These are phyloP conservation scores for Naganishia kalamii DNA, from an alignment of 768 basidiomycete genomes.

Conservation along the genomic window DNA sequence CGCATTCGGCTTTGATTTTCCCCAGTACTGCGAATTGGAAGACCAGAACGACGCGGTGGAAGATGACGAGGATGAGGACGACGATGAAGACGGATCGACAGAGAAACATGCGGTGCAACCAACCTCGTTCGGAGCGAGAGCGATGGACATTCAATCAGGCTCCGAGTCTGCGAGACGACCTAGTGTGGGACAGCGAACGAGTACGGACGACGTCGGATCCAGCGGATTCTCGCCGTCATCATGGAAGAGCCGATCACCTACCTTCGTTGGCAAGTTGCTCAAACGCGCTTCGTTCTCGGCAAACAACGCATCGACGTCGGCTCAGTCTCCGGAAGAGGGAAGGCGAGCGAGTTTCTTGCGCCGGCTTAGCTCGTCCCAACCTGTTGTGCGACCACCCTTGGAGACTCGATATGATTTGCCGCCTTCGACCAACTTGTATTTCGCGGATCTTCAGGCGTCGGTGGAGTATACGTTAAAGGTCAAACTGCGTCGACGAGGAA, in stretches of 20 bases:
- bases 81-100: not conserved
- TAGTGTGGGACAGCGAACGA: not conserved
- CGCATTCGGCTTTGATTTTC: conserved; percentile 12
- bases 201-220: not conserved
- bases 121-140: not conserved
- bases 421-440: not conserved
- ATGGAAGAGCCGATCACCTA: conserved; percentile 1
- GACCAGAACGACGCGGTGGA: not conserved
- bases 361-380: conserved; percentile 4
- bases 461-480: conserved; percentile 7
- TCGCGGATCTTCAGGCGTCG: conserved; percentile 4
- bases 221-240: conserved; percentile 2
- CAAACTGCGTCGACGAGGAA: not conserved
- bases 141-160: conserved; percentile 8
- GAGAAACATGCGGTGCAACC: conserved; percentile 3
- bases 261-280: conserved; percentile 4
- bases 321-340: not conserved
- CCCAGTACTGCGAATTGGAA: conserved; percentile 8
- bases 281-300: conserved; percentile 11
- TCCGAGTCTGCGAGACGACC: not conserved
- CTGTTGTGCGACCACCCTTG: not conserved
- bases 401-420: conserved; percentile 1
- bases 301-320: not conserved
- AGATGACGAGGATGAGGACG: conserved; percentile 1
- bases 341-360: not conserved